Conservation (phyloP, 805 yeast species). For the Schwanniomyces sp. region DNA sequence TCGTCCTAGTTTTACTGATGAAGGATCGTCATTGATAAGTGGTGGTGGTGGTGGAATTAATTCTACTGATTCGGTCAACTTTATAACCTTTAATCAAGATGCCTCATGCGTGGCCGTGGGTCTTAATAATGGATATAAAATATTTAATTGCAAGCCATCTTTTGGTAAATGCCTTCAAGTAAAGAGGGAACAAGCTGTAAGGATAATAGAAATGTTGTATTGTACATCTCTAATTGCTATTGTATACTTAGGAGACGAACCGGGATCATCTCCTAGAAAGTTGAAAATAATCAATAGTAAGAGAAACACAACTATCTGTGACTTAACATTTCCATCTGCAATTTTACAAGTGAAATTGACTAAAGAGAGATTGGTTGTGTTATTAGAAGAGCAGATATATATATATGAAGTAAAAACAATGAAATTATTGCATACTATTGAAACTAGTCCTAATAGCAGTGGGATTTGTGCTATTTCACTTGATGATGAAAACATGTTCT, state of each 20-base stretch:
- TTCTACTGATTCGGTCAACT: conserved; percentile 31
- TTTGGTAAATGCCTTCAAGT: conserved; percentile 32
- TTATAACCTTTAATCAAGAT: conserved; percentile 80
- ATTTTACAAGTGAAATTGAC: conserved; percentile 40
- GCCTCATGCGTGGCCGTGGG: conserved; percentile 79
- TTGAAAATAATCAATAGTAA: conserved; percentile 83
- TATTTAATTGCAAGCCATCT: conserved; percentile 71
- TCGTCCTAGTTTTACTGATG: conserved; percentile 7
- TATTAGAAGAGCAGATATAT: conserved; percentile 44
- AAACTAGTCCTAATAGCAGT: conserved; percentile 41
- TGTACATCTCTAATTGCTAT: conserved; percentile 83
- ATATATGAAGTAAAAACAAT: conserved; percentile 41
- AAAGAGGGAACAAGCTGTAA: conserved; percentile 51
- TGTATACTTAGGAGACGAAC: conserved; percentile 75
- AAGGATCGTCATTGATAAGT: conserved; percentile 9
- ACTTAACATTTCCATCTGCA: conserved; percentile 41
- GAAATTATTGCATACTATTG: conserved; percentile 44
- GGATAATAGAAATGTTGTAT: conserved; percentile 86
- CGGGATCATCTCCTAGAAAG: conserved; percentile 74
- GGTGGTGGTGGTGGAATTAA: conserved; percentile 4
- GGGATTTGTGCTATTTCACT: conserved; percentile 65
- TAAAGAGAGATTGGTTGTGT: conserved; percentile 29
- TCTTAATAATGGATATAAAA: conserved; percentile 60
- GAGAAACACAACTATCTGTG: conserved; percentile 48
- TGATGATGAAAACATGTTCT: conserved; percentile 46